Base-by-base conservation (phyloP, 371 early-diverging fungal species). In the Rhizopus stolonifer region DNA sequence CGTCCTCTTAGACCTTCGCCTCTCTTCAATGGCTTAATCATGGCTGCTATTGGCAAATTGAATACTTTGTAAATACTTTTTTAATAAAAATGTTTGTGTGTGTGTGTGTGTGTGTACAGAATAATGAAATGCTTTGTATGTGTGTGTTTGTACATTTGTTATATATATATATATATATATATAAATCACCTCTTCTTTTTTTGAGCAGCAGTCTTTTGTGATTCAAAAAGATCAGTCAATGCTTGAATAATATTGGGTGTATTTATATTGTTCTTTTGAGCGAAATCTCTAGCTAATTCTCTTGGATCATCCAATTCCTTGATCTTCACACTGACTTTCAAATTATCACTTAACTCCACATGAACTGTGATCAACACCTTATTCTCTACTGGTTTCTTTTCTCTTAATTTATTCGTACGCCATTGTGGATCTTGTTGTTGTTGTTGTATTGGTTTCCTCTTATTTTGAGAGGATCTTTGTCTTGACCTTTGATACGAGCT, bases 1-100 rank as follows among this genome's bases (percentile, higher is more conserved):
- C 89, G 96, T 46, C 99, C 99, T 10, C 74, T 95, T 46, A 84
- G 74, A 58, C 99, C 99, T 3, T 86, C 90, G 19, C 95, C 99
- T 32, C 84, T 93, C 11, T 98, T 99, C 85, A 70, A 88, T 21
- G 98, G 95, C 23, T 88, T 99, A 31, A 81, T 99, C 42, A 67
- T 90, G 51, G 96, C 98, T 52, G 85, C 96, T 49, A 61, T 70
- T 29, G 78, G 79, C 19, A 60, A 74, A 22, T 68, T 83, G 25
- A 64, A 77, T 46, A 23, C 58, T 45, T 47, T 52, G 54, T 68
- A 64, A 51, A 52, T 53, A 49, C 17, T 25, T 13, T 49, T 51
- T 48, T 47, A 55, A 18, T n/a, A n/a, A n/a, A n/a, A n/a, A n/a
- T n/a, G n/a, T n/a, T n/a, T n/a, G n/a, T n/a, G n/a, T n/a, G n/a